A percentile compares a stretch with the other conserved stretches of the same genome.
phyloP scores from a whole-genome alignment of 2,329 filamentous ascomycete species.

The Lecanicillium sp. region DNA sequence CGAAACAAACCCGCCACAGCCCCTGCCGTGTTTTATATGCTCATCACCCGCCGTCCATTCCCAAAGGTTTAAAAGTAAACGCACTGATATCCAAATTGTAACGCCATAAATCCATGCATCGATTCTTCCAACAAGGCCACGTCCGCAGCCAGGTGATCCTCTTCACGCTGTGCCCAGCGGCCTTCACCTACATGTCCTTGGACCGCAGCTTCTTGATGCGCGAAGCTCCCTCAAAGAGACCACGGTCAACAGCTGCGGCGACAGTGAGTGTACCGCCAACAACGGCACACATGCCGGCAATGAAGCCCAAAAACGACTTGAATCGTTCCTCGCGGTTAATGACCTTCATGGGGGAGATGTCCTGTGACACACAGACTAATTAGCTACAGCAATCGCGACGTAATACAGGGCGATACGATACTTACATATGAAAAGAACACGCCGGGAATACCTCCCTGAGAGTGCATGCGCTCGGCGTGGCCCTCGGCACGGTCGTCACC shows the following conservation, averaged over 20 bases:
- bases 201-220: constrained; percentile 79
- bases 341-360: constrained; percentile 99
- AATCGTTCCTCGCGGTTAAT: constrained; percentile 88
- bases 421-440: constrained; percentile 97
- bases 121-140: too few species aligned
- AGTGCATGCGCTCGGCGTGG: constrained; percentile 86
- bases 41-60: too few species aligned
- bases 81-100: too few species aligned
- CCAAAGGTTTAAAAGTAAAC: too few species aligned
- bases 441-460: constrained; percentile 84
- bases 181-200: constrained; percentile 44
- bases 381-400: too few species aligned
- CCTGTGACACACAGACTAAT: constrained; percentile 37
- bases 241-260: constrained; percentile 85
- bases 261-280: constrained; percentile 94
- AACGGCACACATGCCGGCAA: constrained; percentile 90
- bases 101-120: too few species aligned
- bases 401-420: too few species aligned
- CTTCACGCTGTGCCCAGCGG: too few species aligned
- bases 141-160: too few species aligned
- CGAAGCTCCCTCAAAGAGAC: constrained; percentile 79
- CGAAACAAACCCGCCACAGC: too few species aligned
- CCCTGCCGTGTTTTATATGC: too few species aligned
- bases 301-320: constrained; percentile 86
- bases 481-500: constrained; percentile 81